A percentile compares a stretch with the other conserved stretches of the same genome.
Evolutionary conservation across 352 stramenopile species (phyloP).

Genomic region (Sclerospora graminicola): DNA sequence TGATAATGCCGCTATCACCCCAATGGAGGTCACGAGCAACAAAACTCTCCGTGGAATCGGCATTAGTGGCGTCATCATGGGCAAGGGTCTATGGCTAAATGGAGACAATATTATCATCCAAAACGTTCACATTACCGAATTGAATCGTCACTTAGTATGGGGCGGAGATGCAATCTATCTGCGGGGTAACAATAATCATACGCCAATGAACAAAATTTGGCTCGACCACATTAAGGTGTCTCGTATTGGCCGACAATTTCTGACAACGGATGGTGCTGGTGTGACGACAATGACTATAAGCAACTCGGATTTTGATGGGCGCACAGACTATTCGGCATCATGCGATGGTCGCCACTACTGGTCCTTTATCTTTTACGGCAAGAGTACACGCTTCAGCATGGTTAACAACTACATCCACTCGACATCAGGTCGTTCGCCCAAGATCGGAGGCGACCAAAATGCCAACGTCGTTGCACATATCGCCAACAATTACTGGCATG

Average conservation of each 20-base stretch:
- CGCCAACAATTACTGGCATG: slow-evolving; percentile 25
- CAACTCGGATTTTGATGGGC: slow-evolving; percentile 14
- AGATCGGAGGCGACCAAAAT: slow-evolving; percentile 14
- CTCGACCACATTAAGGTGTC: slow-evolving; percentile 28
- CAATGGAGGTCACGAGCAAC: slow-evolving; percentile 9
- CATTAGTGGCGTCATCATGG: slow-evolving; percentile 18
- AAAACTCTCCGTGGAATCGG: slow-evolving; percentile 22
- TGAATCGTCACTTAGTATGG: slow-evolving; percentile 11
- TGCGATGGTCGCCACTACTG: slow-evolving; percentile 31
- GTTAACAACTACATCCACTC: too few relatives aligned
- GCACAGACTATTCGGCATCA: slow-evolving; percentile 2
- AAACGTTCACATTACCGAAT: too few relatives aligned
- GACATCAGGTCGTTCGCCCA: slow-evolving; percentile 24
- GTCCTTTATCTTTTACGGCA: slow-evolving; percentile 12
- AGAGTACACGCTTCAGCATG: slow-evolving; percentile 18
- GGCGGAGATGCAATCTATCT: slow-evolving; percentile 17
- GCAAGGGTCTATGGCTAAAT: slow-evolving; percentile 17
- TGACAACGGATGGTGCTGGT: slow-evolving; percentile 12
- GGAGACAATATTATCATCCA: too few relatives aligned
- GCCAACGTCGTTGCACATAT: slow-evolving; percentile 9
- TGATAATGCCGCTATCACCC: slow-evolving; percentile 11
- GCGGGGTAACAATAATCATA: background rate
- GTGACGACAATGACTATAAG: slow-evolving; percentile 13
- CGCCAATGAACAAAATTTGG: slow-evolving; percentile 11
- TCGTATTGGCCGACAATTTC: slow-evolving; percentile 24